These are phyloP conservation scores for Durio zibethinus DNA, from an alignment of 345 rosid genomes.

Conservation along the genomic window DNA sequence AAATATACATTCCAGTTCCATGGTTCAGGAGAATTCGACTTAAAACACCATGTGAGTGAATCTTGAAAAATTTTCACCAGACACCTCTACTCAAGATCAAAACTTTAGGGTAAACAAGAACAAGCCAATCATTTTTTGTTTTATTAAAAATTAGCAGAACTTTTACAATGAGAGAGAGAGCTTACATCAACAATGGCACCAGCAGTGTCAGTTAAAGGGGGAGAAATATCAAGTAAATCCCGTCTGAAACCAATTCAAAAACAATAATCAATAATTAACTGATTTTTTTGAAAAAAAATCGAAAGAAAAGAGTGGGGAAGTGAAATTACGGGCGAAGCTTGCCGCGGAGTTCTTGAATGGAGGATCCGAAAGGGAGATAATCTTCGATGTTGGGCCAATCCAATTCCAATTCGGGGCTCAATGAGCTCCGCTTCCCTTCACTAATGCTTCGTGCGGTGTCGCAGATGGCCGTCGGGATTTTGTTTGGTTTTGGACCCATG, in stretches of 20 bases:
- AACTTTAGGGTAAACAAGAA: background rate
- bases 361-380: conserved; percentile 87
- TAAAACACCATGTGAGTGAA: conserved; percentile 87
- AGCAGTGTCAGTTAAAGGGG: conserved; percentile 89
- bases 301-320: background rate
- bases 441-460: background rate
- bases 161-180: background rate
- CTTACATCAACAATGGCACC: conserved; percentile 97
- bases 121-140: background rate
- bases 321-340: conserved; percentile 69
- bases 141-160: background rate
- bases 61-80: conserved; percentile 45
- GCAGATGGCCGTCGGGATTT: background rate
- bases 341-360: conserved; percentile 82
- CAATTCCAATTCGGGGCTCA: conserved; percentile 77
- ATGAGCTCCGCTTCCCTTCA: conserved; percentile 43
- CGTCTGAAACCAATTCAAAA: conserved; percentile 36
- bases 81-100: background rate
- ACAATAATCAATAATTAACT: background rate
- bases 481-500: too few species aligned
- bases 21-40: conserved; percentile 89
- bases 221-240: conserved; percentile 90
- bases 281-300: background rate
- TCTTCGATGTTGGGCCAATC: conserved; percentile 92
- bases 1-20: conserved; percentile 96